Evolutionary conservation across 2,329 filamentous ascomycete genomes (phyloP), one percentile per base, ranked within the genome.

Genomic region (Chaetomiaceae sp.): DNA sequence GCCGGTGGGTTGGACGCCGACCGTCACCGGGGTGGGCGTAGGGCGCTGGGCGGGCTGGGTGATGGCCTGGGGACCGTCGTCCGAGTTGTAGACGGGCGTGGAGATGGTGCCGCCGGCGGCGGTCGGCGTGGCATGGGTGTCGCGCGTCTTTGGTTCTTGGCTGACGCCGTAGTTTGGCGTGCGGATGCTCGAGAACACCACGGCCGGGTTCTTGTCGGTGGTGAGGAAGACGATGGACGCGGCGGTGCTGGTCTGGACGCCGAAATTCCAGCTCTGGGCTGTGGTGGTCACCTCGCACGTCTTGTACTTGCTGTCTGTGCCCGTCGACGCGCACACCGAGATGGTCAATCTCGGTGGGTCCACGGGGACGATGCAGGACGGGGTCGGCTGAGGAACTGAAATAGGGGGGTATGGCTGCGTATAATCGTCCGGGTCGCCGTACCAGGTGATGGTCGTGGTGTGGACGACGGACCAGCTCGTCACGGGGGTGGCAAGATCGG

Each of bases 131-230:
- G 40, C 56, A 23, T 63, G 56, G 34, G 59, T 51, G 29, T 61
- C 55, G n/a, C 45, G 54, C 4, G 61, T 60, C 15, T 46, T 55
- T 2, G 62, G 58, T 12, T 59, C 52, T 14, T 63, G 60, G 6
- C 55, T 59, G 20, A 63, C 59, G 42, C 69, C 70, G 57, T 76
- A 78, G 56, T 66, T 59, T 0, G 75, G 75, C 5, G 69, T 65
- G 4, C 63, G 55, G 15, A 71, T 65, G 2, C 71, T 68, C 1
- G 73, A 62, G 55, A 70, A 73, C 3, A 79, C 70, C 15, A 80
- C 75, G 8, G 74, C 71, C 0, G 79, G 78, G 51, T 81, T 81
- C 62, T 80, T 81, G 62, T 80, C 78, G 3, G 78, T 80, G 2
- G 77, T 80, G 47, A 76, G 63, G 43, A 79, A 74, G 3, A 72